Evolutionary conservation across 331 rosid genomes (phyloP).

Genomic region (Dryas integrifolia): DNA sequence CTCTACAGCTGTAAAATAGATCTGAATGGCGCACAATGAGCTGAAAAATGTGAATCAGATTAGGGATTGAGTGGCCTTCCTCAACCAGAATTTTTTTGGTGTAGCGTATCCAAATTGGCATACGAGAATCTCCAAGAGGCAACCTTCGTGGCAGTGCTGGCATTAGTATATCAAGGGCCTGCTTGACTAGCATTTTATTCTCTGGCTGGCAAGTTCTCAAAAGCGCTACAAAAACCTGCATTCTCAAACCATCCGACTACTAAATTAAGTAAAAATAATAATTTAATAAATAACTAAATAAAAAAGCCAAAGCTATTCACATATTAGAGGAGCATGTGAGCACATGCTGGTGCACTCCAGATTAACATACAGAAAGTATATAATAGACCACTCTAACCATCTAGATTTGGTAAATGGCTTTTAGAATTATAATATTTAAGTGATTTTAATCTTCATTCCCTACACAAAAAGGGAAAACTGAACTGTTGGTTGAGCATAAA

Average conservation of each 20-base stretch:
- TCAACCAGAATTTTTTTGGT: conserved; percentile 94
- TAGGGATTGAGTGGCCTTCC: conserved; percentile 98
- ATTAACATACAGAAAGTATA: not conserved
- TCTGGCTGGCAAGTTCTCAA: conserved; percentile 99
- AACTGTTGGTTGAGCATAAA: not conserved
- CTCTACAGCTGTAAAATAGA: conserved; percentile 97
- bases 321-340: not conserved
- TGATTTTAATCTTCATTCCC: not conserved
- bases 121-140: conserved; percentile 94
- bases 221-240: conserved; percentile 99
- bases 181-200: conserved; percentile 98
- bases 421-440: not conserved
- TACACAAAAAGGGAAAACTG: not conserved
- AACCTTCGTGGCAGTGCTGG: conserved; percentile 96
- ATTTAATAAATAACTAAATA: not conserved
- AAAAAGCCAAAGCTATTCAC: not conserved
- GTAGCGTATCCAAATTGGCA: conserved; percentile 98
- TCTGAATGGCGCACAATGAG: conserved; percentile 98
- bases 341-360: not conserved
- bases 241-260: conserved; percentile 30
- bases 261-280: not conserved
- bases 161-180: conserved; percentile 98
- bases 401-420: not conserved
- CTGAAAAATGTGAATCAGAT: conserved; percentile 97
- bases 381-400: not conserved